Evolutionary conservation across 2,329 filamentous ascomycete species (phyloP), one percentile per base, ranked within the genome.

Genomic region (Tolypocladium nubicola): DNA sequence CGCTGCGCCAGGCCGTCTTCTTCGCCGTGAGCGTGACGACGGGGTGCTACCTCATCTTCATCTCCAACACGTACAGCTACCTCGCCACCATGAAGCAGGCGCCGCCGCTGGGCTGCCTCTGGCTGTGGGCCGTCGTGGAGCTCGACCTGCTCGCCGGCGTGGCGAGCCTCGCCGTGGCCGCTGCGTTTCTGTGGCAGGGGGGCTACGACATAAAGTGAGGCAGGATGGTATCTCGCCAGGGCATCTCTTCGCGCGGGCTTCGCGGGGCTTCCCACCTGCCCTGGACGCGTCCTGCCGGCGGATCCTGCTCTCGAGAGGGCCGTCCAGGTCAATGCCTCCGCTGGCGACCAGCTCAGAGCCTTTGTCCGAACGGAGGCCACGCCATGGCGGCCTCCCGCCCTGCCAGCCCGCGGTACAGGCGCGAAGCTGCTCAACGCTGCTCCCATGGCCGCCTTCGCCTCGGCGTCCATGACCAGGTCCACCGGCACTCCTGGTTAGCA

Each of bases 71-170:
- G 37, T 83, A 85, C 62, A 84, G 87, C 5, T 97, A 97, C 66
- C 84, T 95, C 64, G 88, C 88, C 8, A 85, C 96, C 23, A 92
- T 97, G 90, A 95, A 96, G 75, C 85, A 84, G 61, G 88, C 91
- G 0, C 94, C 94, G n/a, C 86, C 91, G 6, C 71, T 97, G 16
- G 94, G 90, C 0, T 93, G 89, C 45, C 71, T 97, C 21, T 97
- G 93, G 92, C 81, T 97, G 5, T 97, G 93, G 91, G 85, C 88
- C 38, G 86, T 97, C 26, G 80, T 97, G 52, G 94, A 99, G 75
- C 80, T 97, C 73, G 81, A 90, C 57, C 75, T 96, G 45, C 66
- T 77, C 0, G 85, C 82, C 66, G 89, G 88, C 0, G 74, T 86
- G 1, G 63, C 72, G 14, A 86, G 83, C 62, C 67, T 86, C 40